These are phyloP conservation scores for Tetramitus jugosus DNA, from an alignment of 208 protist genomes.

Conservation along the genomic window DNA sequence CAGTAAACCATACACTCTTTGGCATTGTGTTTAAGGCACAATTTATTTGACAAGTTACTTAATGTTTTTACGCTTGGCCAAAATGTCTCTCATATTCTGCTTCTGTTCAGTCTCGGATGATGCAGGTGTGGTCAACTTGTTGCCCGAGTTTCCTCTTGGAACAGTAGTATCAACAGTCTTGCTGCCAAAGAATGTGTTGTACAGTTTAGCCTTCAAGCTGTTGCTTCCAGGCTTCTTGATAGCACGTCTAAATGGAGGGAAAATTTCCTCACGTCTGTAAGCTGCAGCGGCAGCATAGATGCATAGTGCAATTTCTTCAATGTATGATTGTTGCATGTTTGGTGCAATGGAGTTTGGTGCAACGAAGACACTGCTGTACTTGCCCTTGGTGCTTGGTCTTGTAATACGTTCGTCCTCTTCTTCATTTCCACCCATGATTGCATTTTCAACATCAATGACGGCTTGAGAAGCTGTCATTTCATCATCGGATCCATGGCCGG, in stretches of 20 bases:
- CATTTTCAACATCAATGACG: neutral
- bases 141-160: no score
- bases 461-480: no score
- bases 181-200: no score
- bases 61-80: no score
- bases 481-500: no score
- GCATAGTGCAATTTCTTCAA: conserved; percentile 14
- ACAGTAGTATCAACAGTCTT: no score
- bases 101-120: no score
- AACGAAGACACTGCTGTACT: neutral
- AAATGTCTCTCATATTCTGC: no score
- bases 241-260: neutral
- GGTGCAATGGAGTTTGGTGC: neutral
- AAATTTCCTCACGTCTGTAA: neutral
- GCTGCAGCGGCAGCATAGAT: neutral
- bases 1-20: no score
- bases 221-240: neutral
- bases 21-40: no score
- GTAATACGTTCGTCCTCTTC: neutral
- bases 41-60: no score
- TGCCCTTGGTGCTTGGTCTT: conserved; percentile 1
- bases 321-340: neutral
- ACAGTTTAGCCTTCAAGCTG: neutral
- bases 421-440: neutral
- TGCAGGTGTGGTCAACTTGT: no score